Percentiles rank a stretch among this genome's conserved stretches.
These are phyloP conservation scores for Amylocarpus encephaloides DNA, from an alignment of 2,329 filamentous ascomycete genomes.

Conservation along the genomic window DNA sequence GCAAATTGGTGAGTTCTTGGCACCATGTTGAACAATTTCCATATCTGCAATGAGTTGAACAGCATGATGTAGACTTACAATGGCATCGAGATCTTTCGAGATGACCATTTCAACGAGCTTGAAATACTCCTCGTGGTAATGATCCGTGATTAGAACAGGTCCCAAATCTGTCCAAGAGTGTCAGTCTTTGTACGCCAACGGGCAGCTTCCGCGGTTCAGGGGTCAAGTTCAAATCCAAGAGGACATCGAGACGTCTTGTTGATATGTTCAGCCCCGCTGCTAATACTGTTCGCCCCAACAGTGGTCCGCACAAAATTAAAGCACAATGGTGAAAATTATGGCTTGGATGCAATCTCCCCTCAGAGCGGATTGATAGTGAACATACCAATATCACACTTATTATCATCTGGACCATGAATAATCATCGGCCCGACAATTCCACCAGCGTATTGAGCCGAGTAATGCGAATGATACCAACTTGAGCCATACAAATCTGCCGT, in stretches of 20 bases:
- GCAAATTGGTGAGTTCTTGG: too few relatives aligned
- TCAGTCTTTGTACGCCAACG: too few relatives aligned
- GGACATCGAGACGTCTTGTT: too few relatives aligned
- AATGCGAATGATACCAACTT: slow-evolving; percentile 57
- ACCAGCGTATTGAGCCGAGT: slow-evolving; percentile 42
- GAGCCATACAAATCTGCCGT: slow-evolving; percentile 38
- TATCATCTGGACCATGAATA: slow-evolving; percentile 52
- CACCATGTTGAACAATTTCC: too few relatives aligned
- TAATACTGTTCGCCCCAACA: too few relatives aligned
- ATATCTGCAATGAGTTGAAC: not conserved
- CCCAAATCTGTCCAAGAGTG: slow-evolving; percentile 41
- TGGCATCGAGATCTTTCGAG: not conserved
- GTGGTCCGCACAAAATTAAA: too few relatives aligned
- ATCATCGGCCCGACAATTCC: slow-evolving; percentile 55
- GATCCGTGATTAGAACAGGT: slow-evolving; percentile 36
- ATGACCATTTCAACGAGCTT: slow-evolving; percentile 39
- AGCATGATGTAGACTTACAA: not conserved
- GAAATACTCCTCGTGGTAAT: slow-evolving; percentile 39
- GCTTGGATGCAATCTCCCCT: too few relatives aligned
- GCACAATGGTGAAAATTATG: too few relatives aligned
- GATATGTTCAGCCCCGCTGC: too few relatives aligned
- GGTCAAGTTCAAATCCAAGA: too few relatives aligned
- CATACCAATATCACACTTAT: slow-evolving; percentile 46
- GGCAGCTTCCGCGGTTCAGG: too few relatives aligned
- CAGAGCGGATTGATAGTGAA: too few relatives aligned